Base-by-base conservation (phyloP, 2,329 filamentous ascomycete genomes). In the Monosporascus sp. region DNA sequence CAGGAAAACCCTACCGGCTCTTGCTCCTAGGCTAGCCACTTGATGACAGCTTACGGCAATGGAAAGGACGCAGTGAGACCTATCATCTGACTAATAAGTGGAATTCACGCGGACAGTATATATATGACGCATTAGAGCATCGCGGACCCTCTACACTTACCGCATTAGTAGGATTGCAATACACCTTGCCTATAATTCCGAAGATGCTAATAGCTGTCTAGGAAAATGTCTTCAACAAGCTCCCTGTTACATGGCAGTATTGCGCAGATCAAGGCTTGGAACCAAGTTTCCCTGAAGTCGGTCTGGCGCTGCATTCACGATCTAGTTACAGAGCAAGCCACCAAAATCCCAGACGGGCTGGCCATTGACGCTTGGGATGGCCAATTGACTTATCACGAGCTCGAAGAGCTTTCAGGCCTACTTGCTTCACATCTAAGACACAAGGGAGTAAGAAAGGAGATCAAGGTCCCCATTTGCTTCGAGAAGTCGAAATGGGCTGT, bases 401-500 rank as follows among this genome's bases (percentile, higher is more conserved):
- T 52, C 7, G 45, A 48, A 15, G 37, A 9, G 17, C 44, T 46
- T 17, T 45, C 50, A 8, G 49, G 48, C 9, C 37, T 44, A 14
- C 37, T 58, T 20, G 54, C 57, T 24, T 44, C 27, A 14, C 27
- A 37, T 6, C 49, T 63, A 11, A 47, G 52, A 27, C 37, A 50
- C 2, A 15, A 25, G 2, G 58, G 57, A 37, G 48, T 64, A 24
- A 49, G 24, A 20, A 27, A 49, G 49, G 59, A 44, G 20, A 46
- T 27, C 2, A 35, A 57, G 9, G 50, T 65, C 17, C 59, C 56
- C 20, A 52, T 66, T 2, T 56, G 49, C 31, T 59, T 65, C 20
- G 52, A 60, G 9, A 65, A 60, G 54, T 60, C 60, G 11, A 20
- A 49, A 3, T 55, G 52, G 50, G 54, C 60, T 7, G 20, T 59